A percentile compares a stretch with the other conserved stretches of the same genome.
Evolutionary conservation across 495 filamentous ascomycete genomes (phyloP).

Genomic region (Podospora appendiculata): DNA sequence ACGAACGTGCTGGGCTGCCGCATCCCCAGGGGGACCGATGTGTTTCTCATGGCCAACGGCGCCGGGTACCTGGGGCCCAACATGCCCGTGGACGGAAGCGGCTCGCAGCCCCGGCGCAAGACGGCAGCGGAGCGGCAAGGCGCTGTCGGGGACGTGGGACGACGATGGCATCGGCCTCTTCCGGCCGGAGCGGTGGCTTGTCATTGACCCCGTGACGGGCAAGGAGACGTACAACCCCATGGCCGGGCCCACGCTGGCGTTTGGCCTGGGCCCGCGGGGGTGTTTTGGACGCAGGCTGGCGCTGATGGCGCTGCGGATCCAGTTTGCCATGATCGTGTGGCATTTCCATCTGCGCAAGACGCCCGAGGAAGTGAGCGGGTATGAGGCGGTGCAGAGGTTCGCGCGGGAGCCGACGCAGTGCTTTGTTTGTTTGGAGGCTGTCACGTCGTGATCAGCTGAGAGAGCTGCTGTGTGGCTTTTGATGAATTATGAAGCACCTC

Average conservation of each 20-base stretch:
- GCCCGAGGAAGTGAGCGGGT: constrained; percentile 15
- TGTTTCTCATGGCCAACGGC: constrained; percentile 24
- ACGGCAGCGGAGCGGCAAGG: constrained; percentile 16
- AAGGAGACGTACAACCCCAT: constrained; percentile 16
- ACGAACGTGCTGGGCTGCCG: constrained; percentile 23
- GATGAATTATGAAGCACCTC: no score
- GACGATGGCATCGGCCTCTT: constrained; percentile 38
- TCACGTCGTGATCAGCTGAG: no score
- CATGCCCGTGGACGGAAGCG: constrained; percentile 9
- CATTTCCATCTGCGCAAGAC: constrained; percentile 23
- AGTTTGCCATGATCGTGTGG: constrained; percentile 30
- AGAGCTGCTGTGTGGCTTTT: no score
- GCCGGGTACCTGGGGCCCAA: constrained; percentile 16
- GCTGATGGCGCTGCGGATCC: constrained; percentile 24
- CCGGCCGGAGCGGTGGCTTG: constrained; percentile 28
- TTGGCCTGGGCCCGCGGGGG: constrained; percentile 44
- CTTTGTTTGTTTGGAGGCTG: constrained; percentile 14
- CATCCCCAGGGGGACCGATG: constrained; percentile 33
- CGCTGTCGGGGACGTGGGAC: constrained; percentile 23
- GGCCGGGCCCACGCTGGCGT: constrained; percentile 25
- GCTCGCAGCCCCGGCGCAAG: constrained; percentile 21
- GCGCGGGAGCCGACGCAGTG: constrained; percentile 20
- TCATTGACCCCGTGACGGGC: neutral
- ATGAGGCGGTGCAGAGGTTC: constrained; percentile 18
- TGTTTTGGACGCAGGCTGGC: constrained; percentile 45